Evolutionary conservation across 306 rosid species (phyloP).

Genomic region (Castanea sativa): DNA sequence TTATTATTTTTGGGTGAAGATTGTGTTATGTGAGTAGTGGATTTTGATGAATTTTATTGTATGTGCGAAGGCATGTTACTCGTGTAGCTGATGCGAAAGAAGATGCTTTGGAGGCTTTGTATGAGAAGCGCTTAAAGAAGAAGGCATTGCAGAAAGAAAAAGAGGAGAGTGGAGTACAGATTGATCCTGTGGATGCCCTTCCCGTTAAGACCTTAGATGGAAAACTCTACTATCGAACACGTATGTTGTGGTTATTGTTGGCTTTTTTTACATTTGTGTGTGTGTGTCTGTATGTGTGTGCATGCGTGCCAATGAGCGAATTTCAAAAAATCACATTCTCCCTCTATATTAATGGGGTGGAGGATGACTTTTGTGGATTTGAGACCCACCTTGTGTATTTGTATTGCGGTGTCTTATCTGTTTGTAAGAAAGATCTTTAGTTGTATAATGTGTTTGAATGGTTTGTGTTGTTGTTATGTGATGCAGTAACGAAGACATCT

Average conservation of each 20-base stretch:
- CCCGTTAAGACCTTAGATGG: constrained; percentile 88
- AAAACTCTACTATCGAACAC: constrained; percentile 56
- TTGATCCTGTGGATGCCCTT: constrained; percentile 86
- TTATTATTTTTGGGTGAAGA: too few relatives aligned
- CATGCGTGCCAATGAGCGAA: too few relatives aligned
- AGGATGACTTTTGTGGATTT: too few relatives aligned
- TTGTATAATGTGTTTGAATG: neutral
- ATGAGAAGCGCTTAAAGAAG: constrained; percentile 70
- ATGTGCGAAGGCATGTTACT: constrained; percentile 65
- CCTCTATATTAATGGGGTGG: too few relatives aligned
- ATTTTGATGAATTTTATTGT: neutral
- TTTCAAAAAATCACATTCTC: too few relatives aligned
- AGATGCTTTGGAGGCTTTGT: constrained; percentile 80
- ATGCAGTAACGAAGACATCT: constrained; percentile 42
- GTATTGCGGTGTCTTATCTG: neutral
- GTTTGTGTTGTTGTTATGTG: neutral
- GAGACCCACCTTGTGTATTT: too few relatives aligned
- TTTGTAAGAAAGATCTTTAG: neutral
- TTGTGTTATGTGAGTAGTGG: neutral
- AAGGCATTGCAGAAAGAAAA: constrained; percentile 54
- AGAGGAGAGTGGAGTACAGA: constrained; percentile 55
- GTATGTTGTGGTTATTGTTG: constrained; percentile 21
- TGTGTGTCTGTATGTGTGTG: neutral
- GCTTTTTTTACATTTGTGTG: neutral
- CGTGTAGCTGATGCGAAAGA: constrained; percentile 92